Conservation (phyloP, 768 basidiomycete species). For the Dioszegia aurantiaca region DNA sequence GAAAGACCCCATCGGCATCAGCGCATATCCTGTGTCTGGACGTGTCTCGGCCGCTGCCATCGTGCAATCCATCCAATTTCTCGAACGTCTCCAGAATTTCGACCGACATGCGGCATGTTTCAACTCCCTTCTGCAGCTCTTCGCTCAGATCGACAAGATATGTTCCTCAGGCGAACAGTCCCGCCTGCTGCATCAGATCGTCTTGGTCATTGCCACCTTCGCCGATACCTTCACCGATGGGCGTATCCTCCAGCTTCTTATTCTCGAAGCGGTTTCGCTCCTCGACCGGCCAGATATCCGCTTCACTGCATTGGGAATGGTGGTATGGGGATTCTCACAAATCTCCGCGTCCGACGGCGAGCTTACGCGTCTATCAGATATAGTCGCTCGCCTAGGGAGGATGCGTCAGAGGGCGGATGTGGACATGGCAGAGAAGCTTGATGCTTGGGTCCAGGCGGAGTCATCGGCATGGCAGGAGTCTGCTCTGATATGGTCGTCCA, state of each 20-base stretch:
- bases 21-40: background rate
- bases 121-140: slow-evolving; percentile 63
- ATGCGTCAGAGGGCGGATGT: background rate
- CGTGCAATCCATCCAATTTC: background rate
- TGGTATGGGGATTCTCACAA: slow-evolving; percentile 69
- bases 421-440: background rate
- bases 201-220: slow-evolving; percentile 69
- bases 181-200: slow-evolving; percentile 68
- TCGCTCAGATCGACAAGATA: slow-evolving; percentile 64
- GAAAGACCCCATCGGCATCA: background rate
- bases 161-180: slow-evolving; percentile 80
- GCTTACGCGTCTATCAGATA: slow-evolving; percentile 59
- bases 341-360: background rate
- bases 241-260: slow-evolving; percentile 65
- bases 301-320: slow-evolving; percentile 67
- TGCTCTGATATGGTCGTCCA: background rate
- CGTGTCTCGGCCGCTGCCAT: background rate
- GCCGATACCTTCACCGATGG: slow-evolving; percentile 60
- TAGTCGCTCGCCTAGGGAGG: slow-evolving; percentile 63
- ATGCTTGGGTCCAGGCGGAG: slow-evolving; percentile 11
- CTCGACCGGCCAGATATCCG: slow-evolving; percentile 68
- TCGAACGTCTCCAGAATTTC: slow-evolving; percentile 45
- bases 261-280: slow-evolving; percentile 66
- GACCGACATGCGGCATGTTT: slow-evolving; percentile 63
- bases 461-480: background rate